A percentile compares a stretch with the other conserved stretches of the same genome.
Conservation (phyloP, 257 asterid genomes). For the Forsythia viridissima region DNA sequence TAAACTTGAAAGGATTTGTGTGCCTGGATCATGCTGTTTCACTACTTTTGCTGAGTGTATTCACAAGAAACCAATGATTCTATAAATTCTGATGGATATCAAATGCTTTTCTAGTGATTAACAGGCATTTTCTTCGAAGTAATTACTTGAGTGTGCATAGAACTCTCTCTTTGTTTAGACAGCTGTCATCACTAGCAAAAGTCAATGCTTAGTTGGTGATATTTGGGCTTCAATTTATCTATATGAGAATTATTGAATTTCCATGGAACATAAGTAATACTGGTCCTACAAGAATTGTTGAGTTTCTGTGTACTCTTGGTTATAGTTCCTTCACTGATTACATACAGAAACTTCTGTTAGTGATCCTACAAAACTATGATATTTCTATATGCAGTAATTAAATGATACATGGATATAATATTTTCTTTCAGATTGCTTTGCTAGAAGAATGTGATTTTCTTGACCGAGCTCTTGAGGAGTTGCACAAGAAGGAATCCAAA, state of each 20-base stretch:
- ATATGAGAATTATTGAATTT: conserved; percentile 12
- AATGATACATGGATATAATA: conserved; percentile 14
- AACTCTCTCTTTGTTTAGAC: background rate
- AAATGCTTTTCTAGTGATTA: conserved; percentile 4
- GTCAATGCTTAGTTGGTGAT: background rate
- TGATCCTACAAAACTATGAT: conserved; percentile 4
- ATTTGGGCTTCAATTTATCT: background rate
- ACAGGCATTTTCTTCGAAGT: background rate
- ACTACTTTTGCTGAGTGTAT: background rate
- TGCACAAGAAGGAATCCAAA: conserved; percentile 78
- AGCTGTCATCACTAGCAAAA: background rate
- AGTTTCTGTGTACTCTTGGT: conserved; percentile 3
- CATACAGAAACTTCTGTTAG: conserved; percentile 13
- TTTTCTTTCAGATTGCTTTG: conserved; percentile 63
- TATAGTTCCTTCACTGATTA: conserved; percentile 3
- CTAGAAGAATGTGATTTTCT: conserved; percentile 85
- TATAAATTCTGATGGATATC: background rate
- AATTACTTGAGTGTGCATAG: background rate
- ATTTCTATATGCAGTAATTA: conserved; percentile 12
- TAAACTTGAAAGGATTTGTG: background rate
- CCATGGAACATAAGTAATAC: background rate
- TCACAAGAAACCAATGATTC: background rate
- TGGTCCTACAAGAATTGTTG: conserved; percentile 5
- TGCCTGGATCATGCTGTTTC: background rate
- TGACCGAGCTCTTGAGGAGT: conserved; percentile 91